Evolutionary conservation across 305 asterid species (phyloP).

Genomic region (Rubia balearica): DNA sequence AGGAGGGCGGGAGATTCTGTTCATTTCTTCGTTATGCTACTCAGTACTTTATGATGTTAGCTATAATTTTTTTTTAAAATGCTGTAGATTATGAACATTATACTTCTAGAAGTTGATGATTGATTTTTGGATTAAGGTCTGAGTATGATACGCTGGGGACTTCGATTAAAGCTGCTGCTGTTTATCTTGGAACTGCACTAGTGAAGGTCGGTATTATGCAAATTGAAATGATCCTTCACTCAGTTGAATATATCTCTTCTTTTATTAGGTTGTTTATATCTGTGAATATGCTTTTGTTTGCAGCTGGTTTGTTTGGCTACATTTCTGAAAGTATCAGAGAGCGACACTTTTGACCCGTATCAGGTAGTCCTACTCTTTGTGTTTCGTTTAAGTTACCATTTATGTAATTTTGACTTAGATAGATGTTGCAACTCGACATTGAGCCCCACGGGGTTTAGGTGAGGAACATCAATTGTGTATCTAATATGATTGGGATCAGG

Average conservation of each 20-base stretch:
- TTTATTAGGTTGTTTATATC: conserved; percentile 7
- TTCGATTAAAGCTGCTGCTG: conserved; percentile 73
- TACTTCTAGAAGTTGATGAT: background rate
- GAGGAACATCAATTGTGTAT: background rate
- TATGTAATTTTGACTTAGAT: background rate
- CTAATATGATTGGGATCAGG: background rate
- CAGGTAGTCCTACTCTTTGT: conserved; percentile 43
- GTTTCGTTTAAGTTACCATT: background rate
- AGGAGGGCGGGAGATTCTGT: background rate
- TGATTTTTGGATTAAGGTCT: conserved; percentile 39
- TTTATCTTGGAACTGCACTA: conserved; percentile 74
- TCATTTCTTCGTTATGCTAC: background rate
- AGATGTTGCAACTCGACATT: background rate
- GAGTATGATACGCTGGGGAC: conserved; percentile 98
- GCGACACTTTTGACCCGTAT: conserved; percentile 85
- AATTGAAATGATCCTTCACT: conserved; percentile 4
- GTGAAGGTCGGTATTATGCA: conserved; percentile 54
- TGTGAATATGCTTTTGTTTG: conserved; percentile 13
- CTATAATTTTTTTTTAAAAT: background rate
- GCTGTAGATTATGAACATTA: background rate
- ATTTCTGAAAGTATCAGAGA: conserved; percentile 91
- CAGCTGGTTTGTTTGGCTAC: conserved; percentile 99
- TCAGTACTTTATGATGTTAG: background rate
- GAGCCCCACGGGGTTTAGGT: background rate
- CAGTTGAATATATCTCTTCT: background rate